Evolutionary conservation across 2,329 filamentous ascomycete genomes (phyloP), one percentile per base, ranked within the genome.

Genomic region (Aureobasidium mangrovei): DNA sequence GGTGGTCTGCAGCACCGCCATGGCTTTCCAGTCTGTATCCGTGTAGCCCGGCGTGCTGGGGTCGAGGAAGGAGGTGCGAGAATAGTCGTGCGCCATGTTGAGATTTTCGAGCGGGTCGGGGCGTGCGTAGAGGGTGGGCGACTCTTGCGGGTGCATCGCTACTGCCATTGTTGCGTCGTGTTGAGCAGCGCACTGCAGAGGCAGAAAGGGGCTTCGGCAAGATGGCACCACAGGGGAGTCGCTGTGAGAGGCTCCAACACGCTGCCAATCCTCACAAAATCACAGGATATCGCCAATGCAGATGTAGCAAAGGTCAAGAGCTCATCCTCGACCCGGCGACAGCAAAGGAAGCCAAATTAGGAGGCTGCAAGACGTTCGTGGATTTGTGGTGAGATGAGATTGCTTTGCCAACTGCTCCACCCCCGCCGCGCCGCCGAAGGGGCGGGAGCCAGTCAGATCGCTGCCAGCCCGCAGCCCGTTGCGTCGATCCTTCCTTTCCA

Each of bases 31-130:
- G 29, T 54, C 53, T 3, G 42, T 42, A 28, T 54, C 44, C 24
- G 18, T 54, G 28, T 54, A 48, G 43, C 35, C 53, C 12, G 53
- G 53, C 10, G 53, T 54, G 44, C 43, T 54, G 6, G 53, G 53
- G 9, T 47, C 53, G 42, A 54, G 43, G 10, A 54, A 54, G 1
- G 53, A 54, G 10, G 53, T 48, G 7, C 36, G 43, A 4, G 43
- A 3, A 18, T 33, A 45, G 9, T 54, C 42, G 42, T 54, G 41
- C 10, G 35, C 33, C n/a, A 42, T 24, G n/a, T 26, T 36, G n/a
- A 54, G n/a, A 10, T 45, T 29, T 7, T 47, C 24, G 7, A 54
- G 43, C n/a, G 53, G 18, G 9, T 54, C 44, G 7, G 53, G 53
- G 12, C 48, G 27, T 12, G 48, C 7, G 48, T 41, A 27, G 2